A percentile compares a stretch with the other conserved stretches of the same genome.
Conservation (phyloP, 345 rosid species). For the Psidium friedrichsthalianum region DNA sequence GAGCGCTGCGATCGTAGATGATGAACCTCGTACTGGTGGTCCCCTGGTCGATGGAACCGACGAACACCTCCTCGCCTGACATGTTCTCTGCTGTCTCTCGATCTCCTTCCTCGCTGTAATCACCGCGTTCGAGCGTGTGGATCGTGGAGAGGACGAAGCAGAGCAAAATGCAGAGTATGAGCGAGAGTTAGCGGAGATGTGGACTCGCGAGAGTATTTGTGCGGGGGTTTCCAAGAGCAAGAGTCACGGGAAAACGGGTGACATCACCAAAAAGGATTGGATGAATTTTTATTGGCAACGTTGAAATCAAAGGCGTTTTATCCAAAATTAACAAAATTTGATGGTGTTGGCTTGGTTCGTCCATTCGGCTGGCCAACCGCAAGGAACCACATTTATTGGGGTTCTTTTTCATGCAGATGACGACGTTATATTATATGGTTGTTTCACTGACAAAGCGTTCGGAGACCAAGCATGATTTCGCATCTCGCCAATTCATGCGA, state of each 20-base stretch:
- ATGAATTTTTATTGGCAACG: background rate
- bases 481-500: background rate
- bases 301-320: background rate
- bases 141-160: background rate
- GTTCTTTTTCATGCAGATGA: background rate
- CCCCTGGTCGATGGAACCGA: constrained; percentile 87
- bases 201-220: background rate
- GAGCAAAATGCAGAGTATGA: background rate
- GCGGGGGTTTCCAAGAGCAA: background rate
- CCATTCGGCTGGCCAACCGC: background rate
- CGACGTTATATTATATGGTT: background rate
- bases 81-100: background rate
- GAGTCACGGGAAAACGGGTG: background rate
- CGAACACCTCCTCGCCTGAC: constrained; percentile 8
- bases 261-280: background rate
- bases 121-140: background rate
- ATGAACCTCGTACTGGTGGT: constrained; percentile 93
- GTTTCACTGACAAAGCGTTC: background rate
- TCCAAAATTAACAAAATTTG: background rate
- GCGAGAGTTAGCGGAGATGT: background rate
- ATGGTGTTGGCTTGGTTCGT: no score
- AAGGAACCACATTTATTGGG: background rate
- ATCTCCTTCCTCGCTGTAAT: background rate
- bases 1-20: constrained; percentile 52
- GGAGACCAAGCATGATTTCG: background rate